A percentile compares a stretch with the other conserved stretches of the same genome.
Evolutionary conservation across 768 basidiomycete species (phyloP).

Genomic region (Polyporus arcularius): DNA sequence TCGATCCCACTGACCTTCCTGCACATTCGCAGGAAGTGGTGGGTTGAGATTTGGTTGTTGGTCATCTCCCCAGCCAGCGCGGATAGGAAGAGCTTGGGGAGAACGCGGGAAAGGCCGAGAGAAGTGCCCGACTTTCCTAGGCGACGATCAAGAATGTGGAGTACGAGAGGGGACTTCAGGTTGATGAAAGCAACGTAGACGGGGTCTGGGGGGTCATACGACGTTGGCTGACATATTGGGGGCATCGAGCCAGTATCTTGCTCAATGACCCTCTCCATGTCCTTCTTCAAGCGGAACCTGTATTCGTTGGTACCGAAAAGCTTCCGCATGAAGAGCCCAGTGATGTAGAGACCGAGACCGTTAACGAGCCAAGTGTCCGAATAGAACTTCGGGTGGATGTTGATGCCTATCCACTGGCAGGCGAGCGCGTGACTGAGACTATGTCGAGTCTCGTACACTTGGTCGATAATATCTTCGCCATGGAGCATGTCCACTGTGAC

Average conservation of each 20-base stretch:
- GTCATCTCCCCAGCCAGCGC: slow-evolving; percentile 89
- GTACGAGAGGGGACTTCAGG: slow-evolving; percentile 92
- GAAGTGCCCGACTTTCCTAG: slow-evolving; percentile 95
- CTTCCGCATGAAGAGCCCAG: slow-evolving; percentile 82
- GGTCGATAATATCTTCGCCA: slow-evolving; percentile 88
- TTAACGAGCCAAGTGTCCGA: slow-evolving; percentile 98
- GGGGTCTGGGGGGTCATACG: slow-evolving; percentile 81
- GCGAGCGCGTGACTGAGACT: slow-evolving; percentile 86
- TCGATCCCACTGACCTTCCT: slow-evolving; percentile 94
- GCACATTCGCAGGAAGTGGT: slow-evolving; percentile 87
- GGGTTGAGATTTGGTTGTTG: slow-evolving; percentile 85
- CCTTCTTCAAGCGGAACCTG: slow-evolving; percentile 91
- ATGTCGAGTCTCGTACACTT: slow-evolving; percentile 88
- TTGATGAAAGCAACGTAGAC: slow-evolving; percentile 85
- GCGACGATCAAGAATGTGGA: slow-evolving; percentile 92
- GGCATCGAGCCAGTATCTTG: slow-evolving; percentile 88
- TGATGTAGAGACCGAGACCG: slow-evolving; percentile 89
- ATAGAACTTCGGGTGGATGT: slow-evolving; percentile 91
- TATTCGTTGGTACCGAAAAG: slow-evolving; percentile 97
- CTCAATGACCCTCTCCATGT: slow-evolving; percentile 90
- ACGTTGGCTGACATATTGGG: slow-evolving; percentile 90
- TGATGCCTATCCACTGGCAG: slow-evolving; percentile 96
- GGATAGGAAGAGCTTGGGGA: slow-evolving; percentile 93
- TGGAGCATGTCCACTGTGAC: slow-evolving; percentile 81
- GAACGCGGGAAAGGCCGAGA: slow-evolving; percentile 88